A percentile compares a stretch with the other conserved stretches of the same genome.
Conservation (phyloP, 306 rosid species). For the Ormosia semicastrata region DNA sequence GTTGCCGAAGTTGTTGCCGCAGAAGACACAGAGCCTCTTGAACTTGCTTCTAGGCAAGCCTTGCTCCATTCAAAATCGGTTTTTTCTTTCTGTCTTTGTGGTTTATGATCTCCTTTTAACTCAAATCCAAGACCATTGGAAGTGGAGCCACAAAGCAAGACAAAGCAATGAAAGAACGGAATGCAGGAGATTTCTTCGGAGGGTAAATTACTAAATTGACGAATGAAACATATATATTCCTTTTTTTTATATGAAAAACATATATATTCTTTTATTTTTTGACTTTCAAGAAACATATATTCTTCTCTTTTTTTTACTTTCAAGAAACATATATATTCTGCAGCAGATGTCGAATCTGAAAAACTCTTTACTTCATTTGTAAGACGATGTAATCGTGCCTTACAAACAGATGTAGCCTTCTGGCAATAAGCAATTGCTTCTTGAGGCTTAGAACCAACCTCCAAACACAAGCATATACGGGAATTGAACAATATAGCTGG, state of each 20-base stretch:
- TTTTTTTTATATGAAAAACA: no score
- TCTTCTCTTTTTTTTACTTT: no score
- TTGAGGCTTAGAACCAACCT: no score
- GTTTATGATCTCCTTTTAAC: no score
- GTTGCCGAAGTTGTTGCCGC: conserved; percentile 92
- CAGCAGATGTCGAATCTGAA: conserved; percentile 46
- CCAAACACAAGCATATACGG: no score
- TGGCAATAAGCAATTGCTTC: no score
- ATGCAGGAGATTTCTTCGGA: conserved; percentile 29
- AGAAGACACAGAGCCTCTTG: conserved; percentile 80
- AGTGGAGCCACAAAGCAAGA: conserved; percentile 13
- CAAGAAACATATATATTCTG: no score
- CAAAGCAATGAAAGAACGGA: conserved; percentile 21
- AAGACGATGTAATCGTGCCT: conserved; percentile 64
- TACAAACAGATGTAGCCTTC: no score
- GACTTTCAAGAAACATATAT: no score
- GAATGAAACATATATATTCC: conserved; percentile 30
- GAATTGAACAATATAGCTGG: no score
- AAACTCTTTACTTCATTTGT: conserved; percentile 52
- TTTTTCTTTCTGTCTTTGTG: conserved; percentile 18
- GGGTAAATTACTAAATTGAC: conserved; percentile 38
- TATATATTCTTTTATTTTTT: no score
- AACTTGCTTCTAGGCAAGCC: conserved; percentile 60
- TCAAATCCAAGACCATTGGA: conserved; percentile 38
- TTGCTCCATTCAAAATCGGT: conserved; percentile 66